Base-by-base conservation (phyloP, 306 rosid species). In the Prunus campanulata region DNA sequence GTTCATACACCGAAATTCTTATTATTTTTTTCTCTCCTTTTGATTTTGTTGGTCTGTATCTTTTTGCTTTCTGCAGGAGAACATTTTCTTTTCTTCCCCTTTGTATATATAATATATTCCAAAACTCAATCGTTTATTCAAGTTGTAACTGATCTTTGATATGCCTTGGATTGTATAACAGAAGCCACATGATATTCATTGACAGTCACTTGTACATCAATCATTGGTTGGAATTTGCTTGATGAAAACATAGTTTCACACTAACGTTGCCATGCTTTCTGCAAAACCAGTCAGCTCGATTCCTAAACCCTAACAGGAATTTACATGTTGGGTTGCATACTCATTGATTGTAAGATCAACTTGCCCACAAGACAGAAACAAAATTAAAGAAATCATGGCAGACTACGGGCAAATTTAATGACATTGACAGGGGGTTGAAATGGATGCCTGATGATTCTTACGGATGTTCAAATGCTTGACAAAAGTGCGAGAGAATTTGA, bases 81-180 rank as follows among this genome's bases (percentile, higher is more conserved):
- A 8, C 22, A 72, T 20, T 42, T 16, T 32, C n/a, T 52, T 18
- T 18, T 52, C 22, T 7, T 18, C 22, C 66, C 47, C 59, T 3
- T 57, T 60, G 77, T 74, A 61, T 47, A 71, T 55, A 61, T 27
- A 68, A 72, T 39, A 61, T 61, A 68, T 49, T 50, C 57, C 44
- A 25, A 74, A 16, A 35, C 50, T 74, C 44, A 59, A 39, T 46
- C 67, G 46, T 46, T 2, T 27, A 19, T 60, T 74, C 29, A 61
- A 5, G 46, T 6, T 16, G 59, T 46, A 27, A 61, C n/a, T 27
- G 30, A 47, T 22, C 10, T 46, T 25, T 60, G 68, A 60, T 16
- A 16, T 25, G 11, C 19, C 24, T 13, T 46, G 6, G 22, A 54
- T 5, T 25, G 49, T 9, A 52, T 51, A 14, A n/a, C 32, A 71